phyloP scores from a whole-genome alignment of 192 early-diverging fungal genomes.

The Backusella liffmaniae region DNA sequence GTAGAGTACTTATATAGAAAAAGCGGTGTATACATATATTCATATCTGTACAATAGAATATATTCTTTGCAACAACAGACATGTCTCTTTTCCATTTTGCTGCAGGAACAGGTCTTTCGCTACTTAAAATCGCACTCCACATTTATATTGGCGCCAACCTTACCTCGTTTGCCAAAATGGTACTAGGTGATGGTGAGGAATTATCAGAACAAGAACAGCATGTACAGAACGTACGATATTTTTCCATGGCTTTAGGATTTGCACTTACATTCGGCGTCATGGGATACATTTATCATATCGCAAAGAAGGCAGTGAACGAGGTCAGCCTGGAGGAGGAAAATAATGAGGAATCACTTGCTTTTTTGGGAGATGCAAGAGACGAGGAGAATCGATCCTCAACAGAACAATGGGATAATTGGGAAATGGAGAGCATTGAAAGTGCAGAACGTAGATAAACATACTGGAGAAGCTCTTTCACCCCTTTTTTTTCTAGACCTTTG shows the following conservation, averaged over 20 bases:
- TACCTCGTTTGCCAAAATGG: constrained; percentile 43
- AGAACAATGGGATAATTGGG: constrained; percentile 21
- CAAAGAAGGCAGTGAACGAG: constrained; percentile 44
- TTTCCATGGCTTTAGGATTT: constrained; percentile 23
- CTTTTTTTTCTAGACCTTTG: not conserved
- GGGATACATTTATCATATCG: constrained; percentile 46
- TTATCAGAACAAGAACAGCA: constrained; percentile 7
- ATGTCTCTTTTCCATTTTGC: constrained; percentile 46
- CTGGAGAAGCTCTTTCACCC: not conserved
- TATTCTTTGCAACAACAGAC: constrained; percentile 52
- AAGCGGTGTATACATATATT: not conserved
- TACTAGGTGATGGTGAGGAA: constrained; percentile 29
- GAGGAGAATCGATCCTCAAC: not conserved
- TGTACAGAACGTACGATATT: constrained; percentile 26
- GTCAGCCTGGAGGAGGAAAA: constrained; percentile 25
- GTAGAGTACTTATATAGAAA: constrained; percentile 8
- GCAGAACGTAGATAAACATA: not conserved
- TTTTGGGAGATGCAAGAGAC: constrained; percentile 15
- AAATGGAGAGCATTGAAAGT: not conserved
- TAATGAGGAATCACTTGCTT: constrained; percentile 15
- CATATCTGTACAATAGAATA: constrained; percentile 34
- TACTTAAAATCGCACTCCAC: constrained; percentile 56
- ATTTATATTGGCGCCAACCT: constrained; percentile 62
- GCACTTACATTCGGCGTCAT: constrained; percentile 46
- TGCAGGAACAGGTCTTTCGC: constrained; percentile 53